Evolutionary conservation across 805 yeast genomes (phyloP).

Genomic region (Nakazawaea sp.): DNA sequence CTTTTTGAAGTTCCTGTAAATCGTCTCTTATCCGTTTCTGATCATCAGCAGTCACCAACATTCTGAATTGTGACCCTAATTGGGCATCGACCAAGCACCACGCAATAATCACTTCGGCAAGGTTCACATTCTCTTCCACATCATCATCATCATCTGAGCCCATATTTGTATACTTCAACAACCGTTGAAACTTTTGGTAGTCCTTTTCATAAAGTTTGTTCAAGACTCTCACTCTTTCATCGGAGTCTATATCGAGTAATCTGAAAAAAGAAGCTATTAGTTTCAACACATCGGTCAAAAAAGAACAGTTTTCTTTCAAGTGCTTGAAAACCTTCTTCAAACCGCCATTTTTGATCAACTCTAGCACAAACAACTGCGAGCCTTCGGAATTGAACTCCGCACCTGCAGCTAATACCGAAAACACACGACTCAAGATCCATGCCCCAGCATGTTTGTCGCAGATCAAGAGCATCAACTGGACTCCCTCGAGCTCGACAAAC

Average conservation of each 20-base stretch:
- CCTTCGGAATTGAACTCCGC: constrained; percentile 7
- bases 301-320: too few species aligned
- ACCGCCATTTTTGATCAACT: constrained; percentile 4
- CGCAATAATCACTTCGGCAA: constrained; percentile 6
- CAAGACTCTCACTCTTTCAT: constrained; percentile 8
- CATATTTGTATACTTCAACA: background rate
- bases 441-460: too few species aligned
- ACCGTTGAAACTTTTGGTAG: background rate
- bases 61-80: background rate
- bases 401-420: too few species aligned
- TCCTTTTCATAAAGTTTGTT: constrained; percentile 10
- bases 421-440: too few species aligned
- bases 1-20: too few species aligned
- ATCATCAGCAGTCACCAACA: background rate
- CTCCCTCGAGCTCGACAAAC: constrained; percentile 12
- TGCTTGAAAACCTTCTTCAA: constrained; percentile 10
- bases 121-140: background rate
- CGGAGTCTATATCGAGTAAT: constrained; percentile 10
- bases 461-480: constrained; percentile 8
- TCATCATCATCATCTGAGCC: constrained; percentile 1
- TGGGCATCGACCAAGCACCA: constrained; percentile 9
- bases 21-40: background rate
- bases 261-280: constrained; percentile 7
- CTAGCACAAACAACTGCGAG: constrained; percentile 1
- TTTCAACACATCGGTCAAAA: too few species aligned